Evolutionary conservation across 768 basidiomycete genomes (phyloP).

Genomic region (Kwoniella botswanensis): DNA sequence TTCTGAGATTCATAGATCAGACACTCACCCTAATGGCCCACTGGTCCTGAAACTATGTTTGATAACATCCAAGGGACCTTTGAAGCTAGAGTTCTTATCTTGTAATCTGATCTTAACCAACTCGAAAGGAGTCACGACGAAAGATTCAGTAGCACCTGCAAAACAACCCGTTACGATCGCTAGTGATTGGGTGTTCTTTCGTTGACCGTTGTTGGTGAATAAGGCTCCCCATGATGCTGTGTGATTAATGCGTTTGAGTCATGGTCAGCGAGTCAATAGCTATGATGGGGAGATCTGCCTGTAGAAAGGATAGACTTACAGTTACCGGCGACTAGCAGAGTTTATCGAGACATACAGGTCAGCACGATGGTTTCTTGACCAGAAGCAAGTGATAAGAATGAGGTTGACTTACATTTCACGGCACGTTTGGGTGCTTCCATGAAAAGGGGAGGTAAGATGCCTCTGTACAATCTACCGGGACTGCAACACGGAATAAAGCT

Average conservation of each 20-base stretch:
- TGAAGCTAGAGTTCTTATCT: conserved; percentile 87
- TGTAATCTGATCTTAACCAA: conserved; percentile 72
- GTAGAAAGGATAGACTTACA: conserved; percentile 13
- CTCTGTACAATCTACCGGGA: conserved; percentile 74
- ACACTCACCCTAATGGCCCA: conserved; percentile 70
- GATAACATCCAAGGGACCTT: conserved; percentile 90
- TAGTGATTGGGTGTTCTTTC: conserved; percentile 86
- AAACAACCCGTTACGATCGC: conserved; percentile 88
- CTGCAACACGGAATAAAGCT: neutral
- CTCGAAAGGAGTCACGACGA: conserved; percentile 91
- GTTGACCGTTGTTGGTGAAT: conserved; percentile 64
- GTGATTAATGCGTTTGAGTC: conserved; percentile 58
- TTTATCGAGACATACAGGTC: neutral
- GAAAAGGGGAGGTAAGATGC: conserved; percentile 91
- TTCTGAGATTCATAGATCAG: too few species aligned
- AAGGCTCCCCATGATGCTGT: conserved; percentile 92
- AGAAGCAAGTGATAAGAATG: conserved; percentile 28
- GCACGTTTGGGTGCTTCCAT: conserved; percentile 98
- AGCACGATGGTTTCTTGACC: conserved; percentile 1
- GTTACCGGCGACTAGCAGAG: conserved; percentile 46
- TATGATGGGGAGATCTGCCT: neutral
- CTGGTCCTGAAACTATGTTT: conserved; percentile 76
- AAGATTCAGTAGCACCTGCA: conserved; percentile 94
- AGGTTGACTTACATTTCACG: conserved; percentile 67
- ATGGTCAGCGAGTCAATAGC: conserved; percentile 45